Evolutionary conservation across 768 basidiomycete species (phyloP).

Genomic region (Termitomyces sp.): DNA sequence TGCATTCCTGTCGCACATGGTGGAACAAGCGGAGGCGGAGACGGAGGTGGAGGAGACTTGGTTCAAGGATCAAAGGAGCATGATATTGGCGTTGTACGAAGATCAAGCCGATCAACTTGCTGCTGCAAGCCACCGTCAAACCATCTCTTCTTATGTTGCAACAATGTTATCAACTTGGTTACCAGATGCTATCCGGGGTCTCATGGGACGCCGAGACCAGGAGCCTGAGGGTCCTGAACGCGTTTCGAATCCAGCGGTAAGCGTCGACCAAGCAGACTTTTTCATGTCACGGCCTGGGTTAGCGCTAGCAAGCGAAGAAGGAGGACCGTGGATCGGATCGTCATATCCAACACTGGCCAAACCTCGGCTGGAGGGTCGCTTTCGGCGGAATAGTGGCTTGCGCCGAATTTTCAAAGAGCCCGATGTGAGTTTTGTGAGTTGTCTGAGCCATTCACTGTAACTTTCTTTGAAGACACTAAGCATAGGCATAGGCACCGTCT

Average conservation of each 20-base stretch:
- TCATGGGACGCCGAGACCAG: not conserved
- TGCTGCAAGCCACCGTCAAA: not conserved
- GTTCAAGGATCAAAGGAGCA: not conserved
- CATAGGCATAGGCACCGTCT: not conserved
- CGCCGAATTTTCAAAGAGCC: too few relatives aligned
- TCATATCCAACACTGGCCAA: too few relatives aligned
- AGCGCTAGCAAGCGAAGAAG: too few relatives aligned
- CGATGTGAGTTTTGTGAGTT: not conserved
- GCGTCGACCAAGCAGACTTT: too few relatives aligned
- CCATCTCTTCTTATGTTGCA: not conserved
- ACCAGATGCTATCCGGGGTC: not conserved
- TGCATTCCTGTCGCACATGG: not conserved
- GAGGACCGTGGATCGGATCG: too few relatives aligned
- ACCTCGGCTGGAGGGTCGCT: too few relatives aligned
- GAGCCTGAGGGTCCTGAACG: not conserved
- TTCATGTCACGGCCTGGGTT: too few relatives aligned
- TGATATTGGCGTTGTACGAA: not conserved
- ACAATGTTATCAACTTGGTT: not conserved
- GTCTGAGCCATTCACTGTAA: not conserved
- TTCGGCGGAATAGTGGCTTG: too few relatives aligned
- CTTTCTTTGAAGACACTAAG: not conserved
- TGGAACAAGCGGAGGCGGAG: constrained; percentile 1
- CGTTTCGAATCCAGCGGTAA: not conserved
- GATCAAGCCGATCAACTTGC: not conserved
- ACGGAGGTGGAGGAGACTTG: not conserved